These are phyloP conservation scores for Hordeum marinum DNA, from an alignment of 176 grass and related monocot species.

Conservation along the genomic window DNA sequence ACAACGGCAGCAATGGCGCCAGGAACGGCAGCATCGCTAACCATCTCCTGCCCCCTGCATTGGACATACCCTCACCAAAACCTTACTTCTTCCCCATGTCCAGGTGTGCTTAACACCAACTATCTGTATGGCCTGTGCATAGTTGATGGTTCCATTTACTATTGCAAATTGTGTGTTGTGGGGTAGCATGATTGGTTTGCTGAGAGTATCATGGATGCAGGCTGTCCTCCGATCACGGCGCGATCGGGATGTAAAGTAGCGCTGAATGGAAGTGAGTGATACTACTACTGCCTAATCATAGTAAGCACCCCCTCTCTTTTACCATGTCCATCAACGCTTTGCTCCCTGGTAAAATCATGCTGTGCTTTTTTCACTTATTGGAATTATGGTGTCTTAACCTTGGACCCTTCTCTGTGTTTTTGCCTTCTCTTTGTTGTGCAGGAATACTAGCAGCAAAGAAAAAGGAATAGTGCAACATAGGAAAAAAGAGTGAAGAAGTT, in stretches of 20 bases:
- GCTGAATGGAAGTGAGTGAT: constrained; percentile 35
- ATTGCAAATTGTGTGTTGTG: background rate
- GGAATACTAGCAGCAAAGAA: constrained; percentile 70
- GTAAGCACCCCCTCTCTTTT: constrained; percentile 48
- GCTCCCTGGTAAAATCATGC: constrained; percentile 23
- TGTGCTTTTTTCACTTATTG: constrained; percentile 18
- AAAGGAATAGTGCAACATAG: constrained; percentile 59
- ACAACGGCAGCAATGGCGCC: constrained; percentile 29
- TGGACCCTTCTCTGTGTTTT: background rate
- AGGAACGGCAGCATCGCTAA: background rate
- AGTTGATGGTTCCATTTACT: background rate
- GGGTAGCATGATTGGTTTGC: constrained; percentile 20
- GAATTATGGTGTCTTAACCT: constrained; percentile 40
- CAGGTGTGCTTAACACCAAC: constrained; percentile 41
- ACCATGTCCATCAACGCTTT: constrained; percentile 1
- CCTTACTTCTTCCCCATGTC: constrained; percentile 78
- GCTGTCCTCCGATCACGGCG: constrained; percentile 75
- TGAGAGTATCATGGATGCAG: constrained; percentile 42
- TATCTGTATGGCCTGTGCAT: background rate
- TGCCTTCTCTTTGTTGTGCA: constrained; percentile 9
- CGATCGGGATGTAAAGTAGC: constrained; percentile 84
- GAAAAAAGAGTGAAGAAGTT: constrained; percentile 49
- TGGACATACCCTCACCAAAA: constrained; percentile 72
- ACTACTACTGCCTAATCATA: constrained; percentile 74
- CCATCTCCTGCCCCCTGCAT: constrained; percentile 52